Evolutionary conservation across 2,329 filamentous ascomycete species (phyloP), one percentile per base, ranked within the genome.

Genomic region (Cladophialophora yegresii): DNA sequence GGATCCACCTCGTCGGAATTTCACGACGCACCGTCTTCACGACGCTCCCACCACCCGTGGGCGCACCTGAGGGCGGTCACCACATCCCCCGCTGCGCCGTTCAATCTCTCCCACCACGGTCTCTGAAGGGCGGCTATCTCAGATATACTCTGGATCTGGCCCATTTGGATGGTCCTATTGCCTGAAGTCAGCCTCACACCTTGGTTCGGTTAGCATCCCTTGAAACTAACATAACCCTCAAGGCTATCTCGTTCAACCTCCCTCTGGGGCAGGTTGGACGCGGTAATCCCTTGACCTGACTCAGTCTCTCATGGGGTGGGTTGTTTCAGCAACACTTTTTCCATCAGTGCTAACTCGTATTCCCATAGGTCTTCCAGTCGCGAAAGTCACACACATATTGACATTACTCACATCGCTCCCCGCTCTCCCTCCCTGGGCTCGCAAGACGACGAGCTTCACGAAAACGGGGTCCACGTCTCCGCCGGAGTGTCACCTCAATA

Each of bases 381-480:
- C 73, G 73, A 78, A 71, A 79, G 75, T 69, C 79, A 80, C 64
- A 78, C 73, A 23, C 78, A 81, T 72, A 77, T 75, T 67, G 74
- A 75, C 61, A 74, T 72, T 65, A 73, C 74, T 68, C 72, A 72
- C 63, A 72, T 75, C 69, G 75, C 72, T 65, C 78, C 76, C 67
- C 77, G 77, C 66, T 71, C 72, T 47, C 79, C 77, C 56, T 72
- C 72, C 55, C 79, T 75, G 47, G 58, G 40, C 51, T 75, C 75
- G 54, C 78, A 80, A 71, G 79, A 79, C 67, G 80, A 81, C 70
- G 78, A 76, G 61, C 80, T 78, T 53, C 79, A 78, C 58, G 78
- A 74, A 45, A 71, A 69, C 59, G 72, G 73, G 51, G 78, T 79
- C 23, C 75, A 79, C 63, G 75, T 79, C 45, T 79, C 78, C n/a